Percentiles rank a stretch among this genome's conserved stretches.
phyloP scores from a whole-genome alignment of 176 grass and related monocot species.

The Calamus simplicifolius region DNA sequence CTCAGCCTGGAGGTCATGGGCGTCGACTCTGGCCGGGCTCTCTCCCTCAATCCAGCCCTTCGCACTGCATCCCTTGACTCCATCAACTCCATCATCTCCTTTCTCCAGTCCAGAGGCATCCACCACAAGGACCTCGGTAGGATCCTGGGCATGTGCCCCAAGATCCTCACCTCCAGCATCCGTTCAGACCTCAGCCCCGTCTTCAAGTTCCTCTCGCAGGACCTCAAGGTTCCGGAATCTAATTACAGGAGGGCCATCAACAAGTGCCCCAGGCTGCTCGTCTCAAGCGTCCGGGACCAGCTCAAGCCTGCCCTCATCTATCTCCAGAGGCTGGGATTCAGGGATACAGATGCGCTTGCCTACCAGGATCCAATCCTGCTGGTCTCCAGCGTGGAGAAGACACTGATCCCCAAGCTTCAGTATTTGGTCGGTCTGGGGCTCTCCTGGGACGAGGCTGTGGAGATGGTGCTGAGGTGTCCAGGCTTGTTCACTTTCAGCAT shows the following conservation, averaged over 20 bases:
- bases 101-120: slow-evolving; percentile 54
- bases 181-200: slow-evolving; percentile 33
- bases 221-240: slow-evolving; percentile 19
- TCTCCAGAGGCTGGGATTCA: slow-evolving; percentile 36
- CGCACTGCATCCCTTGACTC: slow-evolving; percentile 40
- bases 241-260: slow-evolving; percentile 2
- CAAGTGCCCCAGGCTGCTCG: slow-evolving; percentile 54
- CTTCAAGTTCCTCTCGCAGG: slow-evolving; percentile 26
- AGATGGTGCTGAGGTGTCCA: slow-evolving; percentile 38
- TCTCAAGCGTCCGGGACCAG: slow-evolving; percentile 32
- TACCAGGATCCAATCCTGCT: slow-evolving; percentile 48
- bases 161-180: slow-evolving; percentile 41
- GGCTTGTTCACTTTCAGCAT: slow-evolving; percentile 69
- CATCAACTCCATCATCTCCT: slow-evolving; percentile 45
- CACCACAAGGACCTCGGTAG: slow-evolving; percentile 34
- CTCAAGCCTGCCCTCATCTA: slow-evolving; percentile 49
- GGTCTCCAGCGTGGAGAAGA: slow-evolving; percentile 52
- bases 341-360: slow-evolving; percentile 24
- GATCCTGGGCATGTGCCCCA: slow-evolving; percentile 37
- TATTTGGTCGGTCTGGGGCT: slow-evolving; percentile 34
- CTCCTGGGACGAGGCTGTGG: slow-evolving; percentile 32
- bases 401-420: slow-evolving; percentile 57
- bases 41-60: slow-evolving; percentile 42
- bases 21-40: slow-evolving; percentile 43
- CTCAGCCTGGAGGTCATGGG: slow-evolving; percentile 68